Evolutionary conservation across 495 filamentous ascomycete species (phyloP), one percentile per base, ranked within the genome.

Genomic region (Talaromyces proteolyticus): DNA sequence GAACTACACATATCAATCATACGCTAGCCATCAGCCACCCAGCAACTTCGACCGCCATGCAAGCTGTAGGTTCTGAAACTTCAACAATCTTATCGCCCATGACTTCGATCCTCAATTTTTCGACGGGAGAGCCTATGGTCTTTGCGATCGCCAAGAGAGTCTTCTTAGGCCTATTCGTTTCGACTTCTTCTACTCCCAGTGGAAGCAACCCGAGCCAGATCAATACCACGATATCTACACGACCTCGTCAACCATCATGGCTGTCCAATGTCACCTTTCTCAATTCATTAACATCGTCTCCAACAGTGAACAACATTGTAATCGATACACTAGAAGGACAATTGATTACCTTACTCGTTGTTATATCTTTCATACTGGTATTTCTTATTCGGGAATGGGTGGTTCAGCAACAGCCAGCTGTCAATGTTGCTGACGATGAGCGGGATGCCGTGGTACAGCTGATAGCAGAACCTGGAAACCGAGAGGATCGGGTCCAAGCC

Each of bases 351-450:
- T 65, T 95, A 1, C 70, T 92, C 12, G 88, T 97, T 25, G 91
- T 99, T 6, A 74, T 91, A 45, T 87, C 84, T 42, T 97, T 97
- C 63, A 95, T 99, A 45, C 68, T 99, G 25, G 82, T 99, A 37
- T 96, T 99, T 55, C 69, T 99, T 16, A 96, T 99, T 44, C 76
- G 93, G 16, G 93, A 99, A 67, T 99, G 95, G 81, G 93, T 99
- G 36, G 90, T 97, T 5, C 92, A 97, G 59, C 93, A 97, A 61
- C 94, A 96, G 60, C 91, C 91, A 8, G 86, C 87, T 52, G 73
- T 77, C 26, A 78, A 81, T 49, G 69, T 82, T 41, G 72, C 66
- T 17, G 61, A 84, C 66, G 67, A 79, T 58, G 67, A 80, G 57
- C 56, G 72, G 22, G 66, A 78, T 51, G 61, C 70, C 36, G 61